phyloP scores from a whole-genome alignment of 208 protist species.

The Trypanosoma conorhini region DNA sequence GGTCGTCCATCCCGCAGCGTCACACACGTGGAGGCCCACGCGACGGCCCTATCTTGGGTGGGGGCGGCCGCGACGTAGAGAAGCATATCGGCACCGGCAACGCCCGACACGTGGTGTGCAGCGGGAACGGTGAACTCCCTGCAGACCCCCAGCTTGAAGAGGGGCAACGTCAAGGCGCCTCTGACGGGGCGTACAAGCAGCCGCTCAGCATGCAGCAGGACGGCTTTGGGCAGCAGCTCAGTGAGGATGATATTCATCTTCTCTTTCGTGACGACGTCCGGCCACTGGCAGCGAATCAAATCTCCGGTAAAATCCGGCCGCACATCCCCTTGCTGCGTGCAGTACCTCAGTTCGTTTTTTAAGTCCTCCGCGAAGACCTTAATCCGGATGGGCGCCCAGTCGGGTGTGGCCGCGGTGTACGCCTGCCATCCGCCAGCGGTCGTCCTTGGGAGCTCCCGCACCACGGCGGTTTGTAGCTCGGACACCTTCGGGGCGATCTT shows the following conservation, averaged over 20 bases:
- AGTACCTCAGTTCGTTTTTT: slow-evolving; percentile 29
- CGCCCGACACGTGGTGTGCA: slow-evolving; percentile 32
- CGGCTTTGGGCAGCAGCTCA: slow-evolving; percentile 35
- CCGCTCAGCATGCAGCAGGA: slow-evolving; percentile 44
- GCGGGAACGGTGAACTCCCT: slow-evolving; percentile 41
- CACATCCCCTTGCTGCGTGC: slow-evolving; percentile 25
- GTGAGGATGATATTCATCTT: slow-evolving; percentile 32
- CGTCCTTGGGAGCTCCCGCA: slow-evolving; percentile 2
- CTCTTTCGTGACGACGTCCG: slow-evolving; percentile 35
- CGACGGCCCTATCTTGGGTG: background rate
- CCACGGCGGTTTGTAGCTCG: background rate
- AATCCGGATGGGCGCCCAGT: slow-evolving; percentile 1
- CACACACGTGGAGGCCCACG: background rate
- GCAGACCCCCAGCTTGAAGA: slow-evolving; percentile 2
- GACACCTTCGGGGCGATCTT: background rate
- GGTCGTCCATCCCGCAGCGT: slow-evolving; percentile 1
- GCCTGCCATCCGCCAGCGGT: background rate
- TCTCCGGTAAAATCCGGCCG: slow-evolving; percentile 23
- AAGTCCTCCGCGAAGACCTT: background rate
- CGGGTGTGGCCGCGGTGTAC: background rate
- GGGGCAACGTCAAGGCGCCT: slow-evolving; percentile 18
- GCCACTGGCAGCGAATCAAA: slow-evolving; percentile 18
- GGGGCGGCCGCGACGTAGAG: slow-evolving; percentile 55
- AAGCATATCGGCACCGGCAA: slow-evolving; percentile 59
- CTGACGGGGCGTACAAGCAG: slow-evolving; percentile 41